Base-by-base conservation (phyloP, 352 stramenopile species). In the Phytophthora palmivora region DNA sequence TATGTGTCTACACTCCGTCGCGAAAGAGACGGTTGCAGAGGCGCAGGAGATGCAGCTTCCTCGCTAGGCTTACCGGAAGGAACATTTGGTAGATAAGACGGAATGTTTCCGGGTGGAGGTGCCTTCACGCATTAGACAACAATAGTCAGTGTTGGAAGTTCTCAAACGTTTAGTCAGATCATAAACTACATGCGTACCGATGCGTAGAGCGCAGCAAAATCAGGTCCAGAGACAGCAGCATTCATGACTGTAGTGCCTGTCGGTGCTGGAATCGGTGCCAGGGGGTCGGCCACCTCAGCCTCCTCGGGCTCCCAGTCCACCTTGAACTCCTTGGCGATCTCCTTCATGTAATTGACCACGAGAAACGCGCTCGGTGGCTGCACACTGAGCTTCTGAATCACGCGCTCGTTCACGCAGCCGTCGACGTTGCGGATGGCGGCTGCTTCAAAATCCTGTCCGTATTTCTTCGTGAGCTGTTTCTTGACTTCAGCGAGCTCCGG, bases 341-440 rank as follows among this genome's bases (percentile, higher is more conserved):
- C 91, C 43, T 98, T 97, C 78, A 99, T 90, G 80, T 98, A 98
- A 19, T 95, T 97, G 24, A 98, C 88, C 16, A 98, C 95, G 8
- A 98, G 61, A 51, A 96, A 98, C 6, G 94, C 94, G 42, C 89
- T 96, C 1, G 96, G 96, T n/a, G 95, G 96, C 72, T 92, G 58
- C 11, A 98, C 91, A 18, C 90, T 97, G 15, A 99, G 85, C 60
- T 98, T 98, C 38, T 94, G 81, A 2, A 98, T 95, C 55, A 97
- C 88, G 30, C 89, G 86, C 54, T 95, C 87, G 58, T 98, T 97
- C 26, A 98, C 92, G 30, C 89, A 96, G 12, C 86, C 83, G 50
- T 94, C 87, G 22, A 95, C 76, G 67, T 98, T 97, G 30, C 82
- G 75, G 28, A 91, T 84, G 4, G 92, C 91, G 0, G 82, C 73